These are phyloP conservation scores for Plasmodium coatneyi DNA, from an alignment of 169 alveolate species.

Conservation along the genomic window DNA sequence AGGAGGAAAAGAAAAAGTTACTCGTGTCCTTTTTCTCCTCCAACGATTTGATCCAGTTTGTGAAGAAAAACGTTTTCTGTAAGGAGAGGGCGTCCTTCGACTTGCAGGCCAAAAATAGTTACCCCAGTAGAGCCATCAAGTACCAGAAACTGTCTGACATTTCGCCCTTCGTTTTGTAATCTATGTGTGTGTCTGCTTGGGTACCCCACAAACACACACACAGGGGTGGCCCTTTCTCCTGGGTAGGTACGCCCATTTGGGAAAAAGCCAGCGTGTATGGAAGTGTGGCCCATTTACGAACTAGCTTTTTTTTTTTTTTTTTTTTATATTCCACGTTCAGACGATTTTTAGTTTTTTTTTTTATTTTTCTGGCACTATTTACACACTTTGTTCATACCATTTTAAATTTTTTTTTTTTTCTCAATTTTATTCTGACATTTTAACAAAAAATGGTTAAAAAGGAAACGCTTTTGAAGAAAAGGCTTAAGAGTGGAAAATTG, in stretches of 20 bases:
- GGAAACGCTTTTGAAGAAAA: not conserved
- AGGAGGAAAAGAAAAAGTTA: slow-evolving; percentile 64
- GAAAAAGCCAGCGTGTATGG: not conserved
- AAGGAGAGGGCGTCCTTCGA: slow-evolving; percentile 33
- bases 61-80: slow-evolving; percentile 41
- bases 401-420: slow-evolving; percentile 6
- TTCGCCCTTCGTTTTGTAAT: slow-evolving; percentile 67
- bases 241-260: not conserved
- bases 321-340: slow-evolving; percentile 23
- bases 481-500: not conserved
- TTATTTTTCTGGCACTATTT: not conserved
- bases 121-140: slow-evolving; percentile 9
- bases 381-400: not conserved
- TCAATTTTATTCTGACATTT: slow-evolving; percentile 12
- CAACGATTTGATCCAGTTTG: slow-evolving; percentile 35
- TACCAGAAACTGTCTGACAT: slow-evolving; percentile 53
- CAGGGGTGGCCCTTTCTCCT: not conserved
- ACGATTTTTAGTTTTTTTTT: slow-evolving; percentile 12
- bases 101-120: slow-evolving; percentile 29
- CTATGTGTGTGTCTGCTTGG: not conserved
- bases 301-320: slow-evolving; percentile 12
- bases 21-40: slow-evolving; percentile 63
- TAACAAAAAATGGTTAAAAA: slow-evolving; percentile 12
- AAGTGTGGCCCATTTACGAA: not conserved
- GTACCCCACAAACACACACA: not conserved